These are phyloP conservation scores for Antrodiella citrinella DNA, from an alignment of 768 basidiomycete genomes.

Conservation along the genomic window DNA sequence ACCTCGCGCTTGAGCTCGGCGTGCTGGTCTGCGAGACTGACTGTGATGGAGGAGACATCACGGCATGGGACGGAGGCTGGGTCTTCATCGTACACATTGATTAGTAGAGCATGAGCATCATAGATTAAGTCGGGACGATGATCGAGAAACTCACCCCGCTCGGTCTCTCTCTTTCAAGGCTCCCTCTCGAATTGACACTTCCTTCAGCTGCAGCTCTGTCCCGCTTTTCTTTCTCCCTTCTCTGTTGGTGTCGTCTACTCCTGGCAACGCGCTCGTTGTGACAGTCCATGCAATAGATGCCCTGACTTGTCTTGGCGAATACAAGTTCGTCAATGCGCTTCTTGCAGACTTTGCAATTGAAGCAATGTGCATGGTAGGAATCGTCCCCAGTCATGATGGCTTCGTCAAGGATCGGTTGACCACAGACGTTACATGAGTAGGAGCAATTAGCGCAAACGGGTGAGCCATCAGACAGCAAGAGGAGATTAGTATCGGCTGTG, in stretches of 20 bases:
- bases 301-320: slow-evolving; percentile 96
- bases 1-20: background rate
- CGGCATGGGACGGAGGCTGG: background rate
- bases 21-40: background rate
- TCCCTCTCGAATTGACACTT: background rate
- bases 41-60: background rate
- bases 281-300: slow-evolving; percentile 98
- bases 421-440: slow-evolving; percentile 93
- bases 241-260: slow-evolving; percentile 84
- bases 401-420: slow-evolving; percentile 91
- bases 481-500: slow-evolving; percentile 94
- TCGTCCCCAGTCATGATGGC: slow-evolving; percentile 99
- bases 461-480: slow-evolving; percentile 94
- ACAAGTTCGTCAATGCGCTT: slow-evolving; percentile 96
- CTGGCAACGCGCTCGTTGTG: slow-evolving; percentile 96
- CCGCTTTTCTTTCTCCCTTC: slow-evolving; percentile 30
- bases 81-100: background rate
- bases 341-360: slow-evolving; percentile 94
- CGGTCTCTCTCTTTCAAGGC: background rate
- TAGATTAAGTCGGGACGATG: background rate
- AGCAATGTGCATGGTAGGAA: slow-evolving; percentile 97
- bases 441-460: slow-evolving; percentile 93
- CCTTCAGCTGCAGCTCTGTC: slow-evolving; percentile 31
- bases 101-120: background rate
- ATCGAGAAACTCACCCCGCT: background rate